Evolutionary conservation across 805 yeast species (phyloP).

Genomic region (Diddensiella caesifluorescens): DNA sequence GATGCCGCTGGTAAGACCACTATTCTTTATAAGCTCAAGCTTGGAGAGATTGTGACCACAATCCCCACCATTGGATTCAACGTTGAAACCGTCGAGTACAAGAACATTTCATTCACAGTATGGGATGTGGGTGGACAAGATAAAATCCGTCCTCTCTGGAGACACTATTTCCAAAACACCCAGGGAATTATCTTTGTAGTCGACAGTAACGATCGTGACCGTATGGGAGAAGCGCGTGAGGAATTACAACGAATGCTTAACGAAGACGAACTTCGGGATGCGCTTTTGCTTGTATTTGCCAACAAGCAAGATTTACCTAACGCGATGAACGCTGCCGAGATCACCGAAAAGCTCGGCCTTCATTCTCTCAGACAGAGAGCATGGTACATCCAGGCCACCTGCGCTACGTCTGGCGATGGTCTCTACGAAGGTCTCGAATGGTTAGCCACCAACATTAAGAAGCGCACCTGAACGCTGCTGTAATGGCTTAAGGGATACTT

Average conservation of each 20-base stretch:
- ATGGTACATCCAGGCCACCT: slow-evolving; percentile 98
- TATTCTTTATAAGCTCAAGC: slow-evolving; percentile 86
- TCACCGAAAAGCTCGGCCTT: slow-evolving; percentile 93
- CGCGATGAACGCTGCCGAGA: slow-evolving; percentile 98
- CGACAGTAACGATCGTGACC: slow-evolving; percentile 96
- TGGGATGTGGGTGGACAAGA: slow-evolving; percentile 99
- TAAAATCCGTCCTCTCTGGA: slow-evolving; percentile 97
- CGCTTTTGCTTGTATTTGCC: slow-evolving; percentile 90
- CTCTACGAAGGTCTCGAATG: slow-evolving; percentile 96
- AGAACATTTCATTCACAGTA: slow-evolving; percentile 92
- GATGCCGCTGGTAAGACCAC: slow-evolving; percentile 99
- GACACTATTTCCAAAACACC: slow-evolving; percentile 97
- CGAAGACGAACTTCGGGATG: slow-evolving; percentile 97
- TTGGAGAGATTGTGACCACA: slow-evolving; percentile 94
- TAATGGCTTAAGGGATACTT: too few relatives aligned
- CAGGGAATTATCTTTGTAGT: slow-evolving; percentile 98
- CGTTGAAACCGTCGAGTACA: slow-evolving; percentile 95
- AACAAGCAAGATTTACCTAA: slow-evolving; percentile 98
- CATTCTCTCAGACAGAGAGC: slow-evolving; percentile 98
- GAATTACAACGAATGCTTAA: slow-evolving; percentile 97
- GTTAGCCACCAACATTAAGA: slow-evolving; percentile 88
- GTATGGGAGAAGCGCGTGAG: slow-evolving; percentile 96
- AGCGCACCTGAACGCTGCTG: too few relatives aligned
- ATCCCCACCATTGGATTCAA: slow-evolving; percentile 97
- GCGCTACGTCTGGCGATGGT: slow-evolving; percentile 99